Conservation (phyloP, 805 yeast genomes). For the Kluyveromyces nonfermentans region DNA sequence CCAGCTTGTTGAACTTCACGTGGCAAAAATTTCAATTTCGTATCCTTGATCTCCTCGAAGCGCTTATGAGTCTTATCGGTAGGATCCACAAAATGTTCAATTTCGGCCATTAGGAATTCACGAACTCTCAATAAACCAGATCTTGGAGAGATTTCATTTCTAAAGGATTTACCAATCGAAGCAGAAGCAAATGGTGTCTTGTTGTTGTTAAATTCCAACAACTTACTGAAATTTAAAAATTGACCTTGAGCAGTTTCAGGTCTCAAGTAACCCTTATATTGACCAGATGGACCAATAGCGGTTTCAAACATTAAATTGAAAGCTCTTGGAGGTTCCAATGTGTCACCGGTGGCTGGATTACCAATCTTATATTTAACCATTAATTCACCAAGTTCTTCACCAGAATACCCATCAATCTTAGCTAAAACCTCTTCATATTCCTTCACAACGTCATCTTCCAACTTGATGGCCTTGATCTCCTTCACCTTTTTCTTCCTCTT, state of each 20-base stretch:
- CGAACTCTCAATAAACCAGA: conserved; percentile 96
- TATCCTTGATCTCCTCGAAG: conserved; percentile 65
- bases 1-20: conserved; percentile 85
- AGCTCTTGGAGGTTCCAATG: conserved; percentile 82
- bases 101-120: conserved; percentile 98
- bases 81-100: conserved; percentile 97
- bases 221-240: conserved; percentile 87
- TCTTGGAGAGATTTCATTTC: conserved; percentile 98
- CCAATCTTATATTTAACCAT: conserved; percentile 74
- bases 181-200: conserved; percentile 99
- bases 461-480: conserved; percentile 80
- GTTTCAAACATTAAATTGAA: conserved; percentile 99
- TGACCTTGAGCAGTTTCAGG: conserved; percentile 99
- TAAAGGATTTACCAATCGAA: conserved; percentile 95
- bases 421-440: conserved; percentile 87
- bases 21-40: conserved; percentile 71
- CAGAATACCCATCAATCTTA: conserved; percentile 91
- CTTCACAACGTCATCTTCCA: conserved; percentile 66
- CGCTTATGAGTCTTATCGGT: conserved; percentile 71
- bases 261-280: conserved; percentile 86
- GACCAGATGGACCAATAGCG: conserved; percentile 98
- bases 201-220: conserved; percentile 88
- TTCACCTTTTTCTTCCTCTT: conserved; percentile 94
- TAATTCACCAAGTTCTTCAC: conserved; percentile 83
- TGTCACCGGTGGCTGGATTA: conserved; percentile 85